A percentile compares a stretch with the other conserved stretches of the same genome.
These are phyloP conservation scores for Trichopus zeylanicus DNA, from an alignment of 116 monocot genomes.

Conservation along the genomic window DNA sequence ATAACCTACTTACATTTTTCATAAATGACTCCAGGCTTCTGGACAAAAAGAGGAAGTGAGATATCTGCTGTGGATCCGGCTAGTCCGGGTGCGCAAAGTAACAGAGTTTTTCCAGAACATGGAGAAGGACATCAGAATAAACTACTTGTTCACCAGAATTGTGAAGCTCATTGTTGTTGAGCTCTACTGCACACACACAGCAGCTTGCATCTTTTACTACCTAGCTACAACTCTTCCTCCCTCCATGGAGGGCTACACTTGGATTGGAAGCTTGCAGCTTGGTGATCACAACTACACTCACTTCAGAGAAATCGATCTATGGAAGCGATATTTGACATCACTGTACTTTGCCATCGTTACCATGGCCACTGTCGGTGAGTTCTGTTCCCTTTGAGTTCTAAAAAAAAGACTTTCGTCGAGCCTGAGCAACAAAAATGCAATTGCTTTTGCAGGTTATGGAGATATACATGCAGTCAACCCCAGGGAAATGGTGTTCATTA, in stretches of 20 bases:
- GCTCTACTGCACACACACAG: constrained; percentile 87
- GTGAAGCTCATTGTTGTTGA: constrained; percentile 86
- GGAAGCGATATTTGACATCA: constrained; percentile 67
- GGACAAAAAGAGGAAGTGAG: constrained; percentile 77
- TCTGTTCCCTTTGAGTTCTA: background rate
- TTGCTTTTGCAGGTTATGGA: constrained; percentile 63
- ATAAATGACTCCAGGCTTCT: too few species aligned
- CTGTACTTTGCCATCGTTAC: constrained; percentile 90
- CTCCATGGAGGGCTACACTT: constrained; percentile 73
- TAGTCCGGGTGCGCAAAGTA: constrained; percentile 52
- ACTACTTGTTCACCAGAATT: constrained; percentile 85
- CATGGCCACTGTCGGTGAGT: constrained; percentile 93
- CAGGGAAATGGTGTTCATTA: constrained; percentile 91
- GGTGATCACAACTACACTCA: constrained; percentile 60
- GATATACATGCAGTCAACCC: constrained; percentile 92
- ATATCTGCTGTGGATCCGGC: constrained; percentile 80
- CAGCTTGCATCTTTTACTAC: constrained; percentile 90
- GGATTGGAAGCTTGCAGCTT: constrained; percentile 84
- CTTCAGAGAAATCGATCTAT: constrained; percentile 72
- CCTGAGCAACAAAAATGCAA: background rate
- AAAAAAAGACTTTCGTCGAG: too few species aligned
- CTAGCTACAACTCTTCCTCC: constrained; percentile 74
- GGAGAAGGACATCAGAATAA: constrained; percentile 81
- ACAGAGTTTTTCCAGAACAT: constrained; percentile 44
- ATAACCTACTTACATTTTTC: too few species aligned